Evolutionary conservation across 768 basidiomycete species (phyloP).

Genomic region (Tremella mesenterica): DNA sequence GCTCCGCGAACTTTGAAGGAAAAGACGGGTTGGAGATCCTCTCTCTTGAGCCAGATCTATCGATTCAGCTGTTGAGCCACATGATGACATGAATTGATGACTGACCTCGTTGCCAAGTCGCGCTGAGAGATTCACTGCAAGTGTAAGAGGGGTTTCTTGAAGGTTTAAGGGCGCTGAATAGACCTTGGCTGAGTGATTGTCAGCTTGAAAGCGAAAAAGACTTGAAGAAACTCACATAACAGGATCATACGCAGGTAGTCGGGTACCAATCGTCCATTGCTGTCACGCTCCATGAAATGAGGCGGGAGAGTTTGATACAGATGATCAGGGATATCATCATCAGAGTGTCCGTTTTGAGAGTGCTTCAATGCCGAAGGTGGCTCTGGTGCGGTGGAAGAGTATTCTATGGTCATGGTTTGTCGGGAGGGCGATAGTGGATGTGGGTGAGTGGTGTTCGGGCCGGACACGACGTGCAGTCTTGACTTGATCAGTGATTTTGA

Average conservation of each 20-base stretch:
- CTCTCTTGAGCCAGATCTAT: slow-evolving; percentile 86
- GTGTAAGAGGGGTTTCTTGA: slow-evolving; percentile 66
- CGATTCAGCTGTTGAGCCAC: background rate
- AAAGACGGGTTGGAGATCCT: slow-evolving; percentile 89
- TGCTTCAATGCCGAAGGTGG: slow-evolving; percentile 32
- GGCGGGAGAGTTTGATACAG: slow-evolving; percentile 41
- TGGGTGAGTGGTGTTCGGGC: no score
- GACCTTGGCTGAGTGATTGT: slow-evolving; percentile 36
- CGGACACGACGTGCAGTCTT: no score
- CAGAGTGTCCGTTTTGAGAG: slow-evolving; percentile 18
- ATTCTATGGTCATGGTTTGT: slow-evolving; percentile 32
- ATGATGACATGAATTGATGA: background rate
- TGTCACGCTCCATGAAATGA: slow-evolving; percentile 28
- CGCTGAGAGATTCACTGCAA: slow-evolving; percentile 74
- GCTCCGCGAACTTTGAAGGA: slow-evolving; percentile 98
- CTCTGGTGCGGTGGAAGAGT: slow-evolving; percentile 41
- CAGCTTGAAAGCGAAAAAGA: background rate
- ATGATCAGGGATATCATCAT: slow-evolving; percentile 41
- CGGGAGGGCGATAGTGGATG: background rate
- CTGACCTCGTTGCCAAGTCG: slow-evolving; percentile 68
- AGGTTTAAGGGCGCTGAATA: slow-evolving; percentile 43
- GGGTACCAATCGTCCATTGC: slow-evolving; percentile 24
- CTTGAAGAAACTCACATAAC: slow-evolving; percentile 32
- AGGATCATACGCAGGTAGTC: slow-evolving; percentile 43
- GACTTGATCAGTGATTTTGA: no score